Base-by-base conservation (phyloP, 768 basidiomycete species). In the Cystofilobasidium macerans region DNA sequence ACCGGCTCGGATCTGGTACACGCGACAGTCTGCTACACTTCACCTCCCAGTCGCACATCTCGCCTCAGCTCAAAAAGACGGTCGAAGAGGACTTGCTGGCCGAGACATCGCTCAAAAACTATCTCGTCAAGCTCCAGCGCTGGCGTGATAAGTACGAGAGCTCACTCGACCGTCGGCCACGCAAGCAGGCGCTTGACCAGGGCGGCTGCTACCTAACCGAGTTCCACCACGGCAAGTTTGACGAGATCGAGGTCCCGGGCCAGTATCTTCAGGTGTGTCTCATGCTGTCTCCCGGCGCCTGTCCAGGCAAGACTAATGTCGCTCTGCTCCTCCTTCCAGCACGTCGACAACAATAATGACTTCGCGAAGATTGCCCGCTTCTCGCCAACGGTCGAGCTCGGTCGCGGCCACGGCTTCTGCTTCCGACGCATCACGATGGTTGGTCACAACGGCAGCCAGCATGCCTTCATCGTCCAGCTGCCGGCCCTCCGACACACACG, bases 171-270 rank as follows among this genome's bases (percentile, higher is more conserved):
- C 79, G 84, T 30, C 81, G 90, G 47, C 89, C 91, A 53, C 84
- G 86, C 42, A 76, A 86, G 51, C 91, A 94, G 71, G 84, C 89
- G 6, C 78, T 99, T 64, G 92, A 95, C 69, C 79, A 85, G 57
- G 79, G 89, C 48, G 91, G 89, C 70, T 91, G 93, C 76, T 95
- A 92, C 77, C 79, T 99, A 71, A 88, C 89, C 9, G 95, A 98
- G 76, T 99, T 98, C 80, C 94, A 98, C 71, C 92, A 97, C 76
- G 86, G 85, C 73, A 95, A 92, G 75, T 91, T 94, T 58, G 95
- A 98, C 69, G 94, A 99, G 69, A 89, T 99, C 43, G 93, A 99
- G 73, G 84, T 99, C 58, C 93, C 93, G n/a, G 95, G 95, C 9
- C 95, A 99, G 76, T 99, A 99, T 74, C 88, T 91, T 0, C 89